Base-by-base conservation (phyloP, 257 asterid species). In the Solanum etuberosum region DNA sequence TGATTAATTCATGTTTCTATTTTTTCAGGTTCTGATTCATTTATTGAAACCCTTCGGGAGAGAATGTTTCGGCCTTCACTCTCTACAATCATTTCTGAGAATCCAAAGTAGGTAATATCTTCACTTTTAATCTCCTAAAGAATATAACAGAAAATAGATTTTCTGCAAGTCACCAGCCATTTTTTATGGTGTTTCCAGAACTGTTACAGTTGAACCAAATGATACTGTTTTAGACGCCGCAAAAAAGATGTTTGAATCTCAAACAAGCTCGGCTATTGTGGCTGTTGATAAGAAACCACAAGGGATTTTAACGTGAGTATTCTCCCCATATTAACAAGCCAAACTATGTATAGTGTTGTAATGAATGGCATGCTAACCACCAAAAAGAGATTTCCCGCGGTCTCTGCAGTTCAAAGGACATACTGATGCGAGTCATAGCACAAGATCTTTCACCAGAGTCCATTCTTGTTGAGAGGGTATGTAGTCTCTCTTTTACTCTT, bases 51-150 rank as follows among this genome's bases (percentile, higher is more conserved):
- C 63, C 97, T 96, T 67, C 92, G 96, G 76, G 98, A 96, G 92
- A 89, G 94, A 87, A 94, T 97, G 93, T 96, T 95, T 78, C 92
- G 88, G 86, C 99, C 99, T 71, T 94, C 98, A 74, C 92, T 96
- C 90, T 94, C 99, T 31, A 95, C 98, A 31, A 93, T 95, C 78
- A 91, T 96, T 37, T 70, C 98, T 76, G 99, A 96, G 92, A 94
- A 96, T 92, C 91, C 99, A 96, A 96, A 93, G 99, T 96, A 95
- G 97, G 96, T 93, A 93, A 95, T 54, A 54, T 89, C 93, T 92
- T 91, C 87, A 85, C 92, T 86, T 46, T 46, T 51, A n/a, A 83
- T 88, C 87, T 31, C n/a, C 29, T 43, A 20, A 42, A 37, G 20
- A 88, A 15, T 68, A 76, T 21, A 68, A 46, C 13, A 18, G 65